Conservation (phyloP, 2,329 filamentous ascomycete genomes). For the Botrytis squamosa region DNA sequence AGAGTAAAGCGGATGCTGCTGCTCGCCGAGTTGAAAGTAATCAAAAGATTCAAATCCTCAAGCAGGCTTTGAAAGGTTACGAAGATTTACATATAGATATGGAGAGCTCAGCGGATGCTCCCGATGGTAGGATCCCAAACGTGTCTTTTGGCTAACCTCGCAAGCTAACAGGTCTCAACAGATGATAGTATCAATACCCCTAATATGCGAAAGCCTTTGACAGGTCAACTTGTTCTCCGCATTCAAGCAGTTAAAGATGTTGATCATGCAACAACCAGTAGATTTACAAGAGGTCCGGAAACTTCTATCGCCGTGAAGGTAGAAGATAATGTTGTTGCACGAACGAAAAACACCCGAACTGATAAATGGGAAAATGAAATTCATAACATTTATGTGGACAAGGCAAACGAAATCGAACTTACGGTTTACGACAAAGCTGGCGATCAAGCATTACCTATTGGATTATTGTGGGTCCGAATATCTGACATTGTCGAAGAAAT, state of each 20-base stretch:
- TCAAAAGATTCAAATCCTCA: conserved; percentile 94
- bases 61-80: conserved; percentile 94
- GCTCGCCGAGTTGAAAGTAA: conserved; percentile 89
- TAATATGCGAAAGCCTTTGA: conserved; percentile 93
- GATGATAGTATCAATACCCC: conserved; percentile 97
- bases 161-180: conserved; percentile 41
- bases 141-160: conserved; percentile 1
- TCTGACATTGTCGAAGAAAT: conserved; percentile 98
- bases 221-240: conserved; percentile 81
- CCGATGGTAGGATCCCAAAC: conserved; percentile 64
- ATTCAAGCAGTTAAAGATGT: conserved; percentile 91
- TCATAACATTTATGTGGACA: conserved; percentile 92
- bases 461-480: conserved; percentile 92
- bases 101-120: conserved; percentile 68
- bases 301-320: conserved; percentile 97
- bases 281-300: conserved; percentile 87
- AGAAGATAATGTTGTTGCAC: conserved; percentile 86
- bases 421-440: conserved; percentile 95
- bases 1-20: conserved; percentile 91
- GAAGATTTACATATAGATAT: conserved; percentile 96
- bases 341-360: conserved; percentile 79
- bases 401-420: conserved; percentile 96
- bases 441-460: conserved; percentile 89
- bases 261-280: conserved; percentile 79
- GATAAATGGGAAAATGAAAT: conserved; percentile 91